Evolutionary conservation across 2,329 filamentous ascomycete genomes (phyloP), one percentile per base, ranked within the genome.

Genomic region (Alternaria brassicicola): DNA sequence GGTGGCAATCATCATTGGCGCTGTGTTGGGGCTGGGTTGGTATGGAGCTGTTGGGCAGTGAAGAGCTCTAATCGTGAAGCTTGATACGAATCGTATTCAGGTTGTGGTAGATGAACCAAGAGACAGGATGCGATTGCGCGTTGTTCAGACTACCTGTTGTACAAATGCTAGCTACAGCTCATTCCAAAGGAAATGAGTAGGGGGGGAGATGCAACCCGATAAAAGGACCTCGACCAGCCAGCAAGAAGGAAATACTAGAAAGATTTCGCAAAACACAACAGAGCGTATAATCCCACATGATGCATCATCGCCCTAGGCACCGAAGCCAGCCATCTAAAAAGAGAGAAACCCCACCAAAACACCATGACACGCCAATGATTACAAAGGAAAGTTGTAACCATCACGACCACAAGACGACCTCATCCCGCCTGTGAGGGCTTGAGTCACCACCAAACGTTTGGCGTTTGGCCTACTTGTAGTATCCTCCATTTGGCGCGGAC

Each of bases 1-100:
- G 0, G 17, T 74, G 28, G 78, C 79, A 4, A 80, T 80, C 52
- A 17, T 79, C 6, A 53, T 78, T 9, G 79, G 79, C 3, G 78
- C 74, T 6, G 65, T 76, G 2, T 59, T 79, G 57, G 78, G 79
- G 0, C 41, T 80, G 46, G 64, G 70, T 1, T 79, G 78, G 78
- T 80, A 73, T 66, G 78, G 72, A n/a, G 73, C 71, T 53, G 76
- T 77, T 25, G 68, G 69, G 4, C 59, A 57, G 12, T 70, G n/a
- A 52, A 62, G 2, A 46, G 7, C 4, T 36, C 1, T 3, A 7
- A 35, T n/a, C n/a, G n/a, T n/a, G 4, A 17, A 12, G 28, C 6
- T 45, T 31, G 2, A 30, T 3, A 5, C 4, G 2, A 13, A 26
- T 21, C n/a, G 4, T n/a, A 6, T 19, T 21, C 8, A 21, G 42